A percentile compares a stretch with the other conserved stretches of the same genome.
Conservation (phyloP, 2,329 filamentous ascomycete genomes). For the Aureobasidium musti region DNA sequence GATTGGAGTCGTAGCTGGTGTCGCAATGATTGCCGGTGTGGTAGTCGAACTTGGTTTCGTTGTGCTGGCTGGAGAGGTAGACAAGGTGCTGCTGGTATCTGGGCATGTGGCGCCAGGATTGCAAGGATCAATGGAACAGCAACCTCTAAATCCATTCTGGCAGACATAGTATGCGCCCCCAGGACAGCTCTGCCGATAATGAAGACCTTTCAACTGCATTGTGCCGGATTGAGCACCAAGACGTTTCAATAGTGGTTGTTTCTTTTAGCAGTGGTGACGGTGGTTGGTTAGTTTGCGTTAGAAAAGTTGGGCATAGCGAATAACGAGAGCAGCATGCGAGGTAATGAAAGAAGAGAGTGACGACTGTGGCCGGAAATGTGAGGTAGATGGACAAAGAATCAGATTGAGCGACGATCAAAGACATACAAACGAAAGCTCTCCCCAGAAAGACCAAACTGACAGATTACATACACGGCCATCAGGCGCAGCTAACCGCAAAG, state of each 20-base stretch:
- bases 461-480: not conserved
- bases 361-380: constrained; percentile 20
- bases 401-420: not conserved
- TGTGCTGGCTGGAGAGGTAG: constrained; percentile 1
- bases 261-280: not conserved
- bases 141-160: constrained; percentile 37
- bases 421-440: constrained; percentile 27
- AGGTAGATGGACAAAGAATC: constrained; percentile 2
- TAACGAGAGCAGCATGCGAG: not conserved
- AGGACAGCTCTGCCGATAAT: constrained; percentile 33
- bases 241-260: not conserved
- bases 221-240: constrained; percentile 4
- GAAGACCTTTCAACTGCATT: constrained; percentile 14
- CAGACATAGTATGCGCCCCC: constrained; percentile 35
- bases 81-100: constrained; percentile 24
- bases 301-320: not conserved
- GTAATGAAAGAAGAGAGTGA: constrained; percentile 17
- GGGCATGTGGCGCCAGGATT: constrained; percentile 32
- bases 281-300: not conserved
- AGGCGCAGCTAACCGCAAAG: not conserved
- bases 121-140: constrained; percentile 37
- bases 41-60: not conserved
- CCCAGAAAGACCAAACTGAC: not conserved
- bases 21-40: not conserved
- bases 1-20: not conserved